These are phyloP conservation scores for Rhizopus stolonifer DNA, from an alignment of 371 early-diverging fungal species.

Conservation along the genomic window DNA sequence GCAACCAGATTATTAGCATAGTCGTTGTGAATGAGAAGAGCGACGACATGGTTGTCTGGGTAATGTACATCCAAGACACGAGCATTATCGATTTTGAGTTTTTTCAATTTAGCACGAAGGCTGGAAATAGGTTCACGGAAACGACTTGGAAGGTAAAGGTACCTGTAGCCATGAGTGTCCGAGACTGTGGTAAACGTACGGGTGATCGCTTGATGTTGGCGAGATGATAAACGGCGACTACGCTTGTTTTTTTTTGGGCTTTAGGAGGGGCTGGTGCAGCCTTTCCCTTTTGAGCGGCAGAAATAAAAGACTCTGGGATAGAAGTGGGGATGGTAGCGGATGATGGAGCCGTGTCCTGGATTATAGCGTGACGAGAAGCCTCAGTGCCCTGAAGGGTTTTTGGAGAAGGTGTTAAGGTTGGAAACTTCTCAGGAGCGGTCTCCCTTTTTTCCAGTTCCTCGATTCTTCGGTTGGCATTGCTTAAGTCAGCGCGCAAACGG, in stretches of 20 bases:
- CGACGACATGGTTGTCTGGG: not conserved
- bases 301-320: too few relatives aligned
- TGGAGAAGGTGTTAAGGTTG: too few relatives aligned
- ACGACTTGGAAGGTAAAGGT: not conserved
- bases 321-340: too few relatives aligned
- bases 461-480: not conserved
- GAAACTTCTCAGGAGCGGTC: too few relatives aligned
- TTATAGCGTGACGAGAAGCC: too few relatives aligned
- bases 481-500: not conserved
- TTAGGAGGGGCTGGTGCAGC: too few relatives aligned
- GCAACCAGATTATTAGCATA: not conserved
- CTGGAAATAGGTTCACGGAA: not conserved
- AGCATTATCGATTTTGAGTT: not conserved
- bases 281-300: too few relatives aligned
- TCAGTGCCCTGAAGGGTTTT: too few relatives aligned
- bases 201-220: not conserved
- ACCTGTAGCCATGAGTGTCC: not conserved
- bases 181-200: not conserved
- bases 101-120: not conserved
- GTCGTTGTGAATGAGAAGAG: not conserved
- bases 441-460: not conserved
- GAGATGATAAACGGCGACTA: not conserved
- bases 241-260: too few relatives aligned
- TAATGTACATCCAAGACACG: conserved; percentile 4
- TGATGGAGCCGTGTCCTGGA: too few relatives aligned